Base-by-base conservation (phyloP, 345 rosid genomes). In the Punica granatum region DNA sequence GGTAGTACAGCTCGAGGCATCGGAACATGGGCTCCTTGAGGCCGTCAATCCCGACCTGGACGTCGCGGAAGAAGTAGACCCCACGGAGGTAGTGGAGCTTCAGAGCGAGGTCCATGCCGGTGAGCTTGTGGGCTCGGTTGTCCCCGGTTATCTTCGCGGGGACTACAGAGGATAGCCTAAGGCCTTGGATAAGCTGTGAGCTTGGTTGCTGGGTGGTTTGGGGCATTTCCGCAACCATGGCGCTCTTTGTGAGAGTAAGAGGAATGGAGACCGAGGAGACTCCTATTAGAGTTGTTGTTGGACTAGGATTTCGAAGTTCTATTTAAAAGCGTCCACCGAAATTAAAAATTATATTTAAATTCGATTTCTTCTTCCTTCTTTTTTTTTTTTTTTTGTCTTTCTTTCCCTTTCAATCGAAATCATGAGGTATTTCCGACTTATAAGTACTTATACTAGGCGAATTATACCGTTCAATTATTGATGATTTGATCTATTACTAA, bases 61-160 rank as follows among this genome's bases (percentile, higher is more conserved):
- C 73, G 26, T 82, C 77, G 32, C 58, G 41, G 76, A 92, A 86
- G 73, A 86, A 78, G 78, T 92, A 92, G 18, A 89, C 81, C 0
- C 83, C 89, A 70, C 69, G 80, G 33, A 92, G 67, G 71, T 86
- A 87, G 70, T 92, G 96, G 25, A 92, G 89, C 74, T 92, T 92
- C 82, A 92, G 37, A 70, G 82, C 88, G 34, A 92, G 79, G 85
- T 89, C 98, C 69, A 82, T 68, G 79, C 78, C 46, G 1, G 84
- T 73, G 7, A 89, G 85, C 26, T 64, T 60, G 1, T 73, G 78
- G 64, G 75, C 82, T 73, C 67, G 69, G 80, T 76, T 71, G 28
- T 74, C 70, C 1, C 83, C 86, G 2, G 88, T 81, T 12, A 70
- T 72, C 43, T 67, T 70, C 4, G 76, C 86, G 3, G 98, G 93